Evolutionary conservation across 2,329 filamentous ascomycete genomes (phyloP).

Genomic region (Aspergillus piperis): DNA sequence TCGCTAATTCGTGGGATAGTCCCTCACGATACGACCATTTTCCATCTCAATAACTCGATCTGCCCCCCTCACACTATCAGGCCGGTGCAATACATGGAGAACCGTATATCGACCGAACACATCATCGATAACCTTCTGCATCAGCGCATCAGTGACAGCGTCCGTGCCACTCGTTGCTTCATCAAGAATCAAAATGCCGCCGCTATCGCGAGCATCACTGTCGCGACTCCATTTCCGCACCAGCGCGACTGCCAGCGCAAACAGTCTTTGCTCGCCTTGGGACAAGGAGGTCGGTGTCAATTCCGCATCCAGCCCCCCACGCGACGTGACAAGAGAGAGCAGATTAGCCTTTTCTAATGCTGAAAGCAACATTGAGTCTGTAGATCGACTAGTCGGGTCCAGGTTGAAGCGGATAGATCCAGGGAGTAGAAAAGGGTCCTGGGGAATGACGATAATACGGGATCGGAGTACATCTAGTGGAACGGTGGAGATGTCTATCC

Average conservation of each 20-base stretch:
- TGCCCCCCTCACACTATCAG: neutral
- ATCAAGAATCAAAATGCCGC: neutral
- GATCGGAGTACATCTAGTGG: neutral
- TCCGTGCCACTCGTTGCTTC: constrained; percentile 2
- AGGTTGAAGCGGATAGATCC: neutral
- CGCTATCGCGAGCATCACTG: neutral
- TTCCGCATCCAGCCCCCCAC: neutral
- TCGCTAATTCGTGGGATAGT: too few relatives aligned
- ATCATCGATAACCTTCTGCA: neutral
- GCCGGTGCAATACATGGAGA: neutral
- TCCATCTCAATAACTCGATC: neutral
- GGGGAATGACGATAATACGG: neutral
- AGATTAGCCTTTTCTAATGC: neutral
- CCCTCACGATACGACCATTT: neutral
- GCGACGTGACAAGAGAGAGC: neutral
- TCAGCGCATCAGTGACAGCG: neutral
- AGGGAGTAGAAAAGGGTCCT: neutral
- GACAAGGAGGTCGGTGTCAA: neutral
- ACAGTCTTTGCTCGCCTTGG: neutral
- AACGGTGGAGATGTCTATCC: neutral
- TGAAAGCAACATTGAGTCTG: neutral
- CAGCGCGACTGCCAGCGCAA: neutral
- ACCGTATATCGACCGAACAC: neutral
- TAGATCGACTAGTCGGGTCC: neutral
- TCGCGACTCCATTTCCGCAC: neutral